Conservation (phyloP, 1,284 basidiomycete species). For the Heterobasidion occidentale region DNA sequence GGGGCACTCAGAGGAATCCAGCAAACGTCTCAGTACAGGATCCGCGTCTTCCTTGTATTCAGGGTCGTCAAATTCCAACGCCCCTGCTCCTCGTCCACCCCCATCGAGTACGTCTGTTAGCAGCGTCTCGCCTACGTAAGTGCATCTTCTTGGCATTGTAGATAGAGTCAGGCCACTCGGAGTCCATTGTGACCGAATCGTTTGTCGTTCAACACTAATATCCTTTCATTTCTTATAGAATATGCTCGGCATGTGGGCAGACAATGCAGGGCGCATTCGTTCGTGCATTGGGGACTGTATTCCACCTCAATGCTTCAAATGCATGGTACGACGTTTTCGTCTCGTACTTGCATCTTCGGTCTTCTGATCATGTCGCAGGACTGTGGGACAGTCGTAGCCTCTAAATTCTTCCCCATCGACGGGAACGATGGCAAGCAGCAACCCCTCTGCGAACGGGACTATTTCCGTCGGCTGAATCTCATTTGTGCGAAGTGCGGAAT, state of each 20-base stretch:
- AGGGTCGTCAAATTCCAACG: slow-evolving; percentile 29
- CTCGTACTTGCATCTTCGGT: slow-evolving; percentile 4
- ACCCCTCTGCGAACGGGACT: slow-evolving; percentile 96
- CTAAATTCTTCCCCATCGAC: slow-evolving; percentile 98
- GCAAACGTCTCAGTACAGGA: slow-evolving; percentile 34
- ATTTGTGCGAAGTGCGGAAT: slow-evolving; percentile 95
- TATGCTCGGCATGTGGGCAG: slow-evolving; percentile 68
- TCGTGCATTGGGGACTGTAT: slow-evolving; percentile 89
- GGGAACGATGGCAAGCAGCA: slow-evolving; percentile 78
- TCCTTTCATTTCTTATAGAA: slow-evolving; percentile 28
- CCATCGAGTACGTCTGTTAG: slow-evolving; percentile 32
- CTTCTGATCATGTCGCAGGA: slow-evolving; percentile 49
- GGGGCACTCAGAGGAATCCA: slow-evolving; percentile 36
- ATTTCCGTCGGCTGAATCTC: slow-evolving; percentile 92
- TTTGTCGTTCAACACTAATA: slow-evolving; percentile 12
- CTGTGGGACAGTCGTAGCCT: slow-evolving; percentile 92
- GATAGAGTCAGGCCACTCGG: slow-evolving; percentile 14
- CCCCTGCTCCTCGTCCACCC: slow-evolving; percentile 6
- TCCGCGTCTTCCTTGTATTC: slow-evolving; percentile 24
- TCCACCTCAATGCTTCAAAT: slow-evolving; percentile 97
- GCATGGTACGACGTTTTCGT: slow-evolving; percentile 57
- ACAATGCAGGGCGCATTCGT: slow-evolving; percentile 94
- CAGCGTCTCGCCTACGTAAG: slow-evolving; percentile 34
- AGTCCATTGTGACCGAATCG: slow-evolving; percentile 13
- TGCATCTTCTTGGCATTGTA: slow-evolving; percentile 9